These are phyloP conservation scores for Oryza longistaminata DNA, from an alignment of 176 grass and related monocot species.

Conservation along the genomic window DNA sequence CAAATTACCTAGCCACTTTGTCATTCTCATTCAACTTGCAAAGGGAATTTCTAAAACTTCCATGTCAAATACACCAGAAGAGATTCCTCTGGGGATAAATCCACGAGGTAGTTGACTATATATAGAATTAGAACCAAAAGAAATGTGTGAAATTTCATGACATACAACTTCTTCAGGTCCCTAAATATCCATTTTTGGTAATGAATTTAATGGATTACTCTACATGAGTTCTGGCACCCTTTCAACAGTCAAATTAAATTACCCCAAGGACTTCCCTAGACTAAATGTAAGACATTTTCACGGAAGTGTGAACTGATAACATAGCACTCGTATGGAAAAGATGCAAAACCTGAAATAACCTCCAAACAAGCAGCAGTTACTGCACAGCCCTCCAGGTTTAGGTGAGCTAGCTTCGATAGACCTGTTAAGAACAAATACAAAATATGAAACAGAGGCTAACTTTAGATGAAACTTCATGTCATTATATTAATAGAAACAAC, in stretches of 20 bases:
- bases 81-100: neutral
- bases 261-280: neutral
- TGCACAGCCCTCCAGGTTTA: conserved; percentile 83
- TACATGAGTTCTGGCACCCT: neutral
- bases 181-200: neutral
- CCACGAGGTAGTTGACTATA: neutral
- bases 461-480: neutral
- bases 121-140: neutral
- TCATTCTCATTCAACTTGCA: neutral
- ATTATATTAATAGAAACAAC: conserved; percentile 9
- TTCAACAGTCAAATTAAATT: neutral
- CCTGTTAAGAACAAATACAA: conserved; percentile 45
- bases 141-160: conserved; percentile 6
- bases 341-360: conserved; percentile 76
- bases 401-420: conserved; percentile 66
- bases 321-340: neutral
- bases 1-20: conserved; percentile 1
- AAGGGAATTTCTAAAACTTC: neutral
- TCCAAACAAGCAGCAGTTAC: conserved; percentile 87
- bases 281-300: neutral
- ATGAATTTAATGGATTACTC: neutral
- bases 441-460: neutral
- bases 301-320: neutral
- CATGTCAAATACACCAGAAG: neutral
- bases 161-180: neutral